Evolutionary conservation across 768 basidiomycete species (phyloP).

Genomic region (Harrya chromipes): DNA sequence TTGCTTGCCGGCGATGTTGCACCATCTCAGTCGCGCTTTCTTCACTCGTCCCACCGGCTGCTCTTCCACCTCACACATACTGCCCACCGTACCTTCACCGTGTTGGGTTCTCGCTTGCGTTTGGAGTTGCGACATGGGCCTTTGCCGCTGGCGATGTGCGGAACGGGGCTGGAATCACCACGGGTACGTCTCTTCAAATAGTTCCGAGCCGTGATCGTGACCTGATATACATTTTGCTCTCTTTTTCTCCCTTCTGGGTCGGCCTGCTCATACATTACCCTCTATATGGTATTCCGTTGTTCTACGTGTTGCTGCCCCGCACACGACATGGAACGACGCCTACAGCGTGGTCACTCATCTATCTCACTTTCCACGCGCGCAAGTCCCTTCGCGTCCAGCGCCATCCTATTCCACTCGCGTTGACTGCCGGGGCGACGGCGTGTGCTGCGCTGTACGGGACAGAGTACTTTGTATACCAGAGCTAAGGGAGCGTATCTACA

Average conservation of each 20-base stretch:
- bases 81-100: conserved; percentile 43
- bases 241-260: no score
- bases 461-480: conserved; percentile 29
- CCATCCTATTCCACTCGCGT: conserved; percentile 32
- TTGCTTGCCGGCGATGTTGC: not conserved
- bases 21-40: conserved; percentile 34
- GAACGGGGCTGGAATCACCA: conserved; percentile 46
- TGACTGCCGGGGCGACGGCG: conserved; percentile 30
- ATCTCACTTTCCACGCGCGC: conserved; percentile 39
- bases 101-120: conserved; percentile 42
- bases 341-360: conserved; percentile 46
- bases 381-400: conserved; percentile 31
- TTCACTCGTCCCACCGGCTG: conserved; percentile 34
- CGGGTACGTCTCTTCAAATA: conserved; percentile 13
- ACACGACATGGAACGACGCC: no score
- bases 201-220: not conserved
- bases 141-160: conserved; percentile 36
- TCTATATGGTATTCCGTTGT: no score
- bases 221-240: not conserved
- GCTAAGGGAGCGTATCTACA: conserved; percentile 6
- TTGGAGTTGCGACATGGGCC: conserved; percentile 45
- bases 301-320: no score
- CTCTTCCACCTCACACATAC: conserved; percentile 24
- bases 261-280: no score
- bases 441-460: conserved; percentile 29